phyloP scores from a whole-genome alignment of 495 filamentous ascomycete species.

The Pseudevernia furfuracea region DNA sequence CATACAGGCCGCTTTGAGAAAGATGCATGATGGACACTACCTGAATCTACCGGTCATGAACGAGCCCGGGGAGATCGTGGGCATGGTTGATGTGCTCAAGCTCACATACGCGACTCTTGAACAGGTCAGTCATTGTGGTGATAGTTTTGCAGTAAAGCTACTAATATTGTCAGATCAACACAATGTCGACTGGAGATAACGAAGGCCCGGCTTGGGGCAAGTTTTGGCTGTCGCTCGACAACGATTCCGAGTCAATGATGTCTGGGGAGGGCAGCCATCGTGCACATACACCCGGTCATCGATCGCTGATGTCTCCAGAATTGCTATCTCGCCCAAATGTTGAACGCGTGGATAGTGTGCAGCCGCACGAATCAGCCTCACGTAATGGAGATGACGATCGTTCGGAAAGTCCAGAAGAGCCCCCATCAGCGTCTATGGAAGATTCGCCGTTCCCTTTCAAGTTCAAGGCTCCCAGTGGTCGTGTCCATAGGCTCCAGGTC shows the following conservation, averaged over 20 bases:
- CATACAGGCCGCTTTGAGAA: constrained; percentile 92
- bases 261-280: constrained; percentile 72
- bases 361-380: constrained; percentile 89
- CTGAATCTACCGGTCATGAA: constrained; percentile 98
- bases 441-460: constrained; percentile 92
- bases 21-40: constrained; percentile 99
- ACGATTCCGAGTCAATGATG: constrained; percentile 93
- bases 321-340: constrained; percentile 46
- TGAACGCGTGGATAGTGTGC: constrained; percentile 71
- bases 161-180: constrained; percentile 52
- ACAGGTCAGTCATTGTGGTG: constrained; percentile 55
- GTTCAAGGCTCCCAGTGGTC: constrained; percentile 95
- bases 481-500: constrained; percentile 88
- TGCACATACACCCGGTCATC: constrained; percentile 50
- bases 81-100: constrained; percentile 98
- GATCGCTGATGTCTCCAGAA: constrained; percentile 73
- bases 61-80: constrained; percentile 90
- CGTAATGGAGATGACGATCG: constrained; percentile 78
- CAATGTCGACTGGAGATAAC: constrained; percentile 69
- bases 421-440: constrained; percentile 41
- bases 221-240: constrained; percentile 96
- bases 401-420: constrained; percentile 44
- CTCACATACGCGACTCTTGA: constrained; percentile 96
- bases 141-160: constrained; percentile 8
- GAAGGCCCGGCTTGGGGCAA: constrained; percentile 99